phyloP scores from a whole-genome alignment of 441 rosid genomes.

The Adansonia grandidieri region DNA sequence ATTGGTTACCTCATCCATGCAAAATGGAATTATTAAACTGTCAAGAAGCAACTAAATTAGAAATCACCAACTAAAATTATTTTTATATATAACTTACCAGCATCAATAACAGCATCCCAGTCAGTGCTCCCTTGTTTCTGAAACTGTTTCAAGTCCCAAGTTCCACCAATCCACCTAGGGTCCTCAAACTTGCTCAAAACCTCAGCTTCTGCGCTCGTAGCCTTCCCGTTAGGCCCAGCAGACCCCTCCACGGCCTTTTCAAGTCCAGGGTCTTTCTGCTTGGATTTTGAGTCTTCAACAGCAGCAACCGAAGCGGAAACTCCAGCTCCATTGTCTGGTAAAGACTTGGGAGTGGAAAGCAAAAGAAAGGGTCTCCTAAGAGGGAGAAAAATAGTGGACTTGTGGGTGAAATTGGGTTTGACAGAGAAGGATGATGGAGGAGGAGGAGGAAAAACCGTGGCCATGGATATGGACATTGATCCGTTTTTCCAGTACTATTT shows the following conservation, averaged over 20 bases:
- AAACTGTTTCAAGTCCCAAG: slow-evolving; percentile 87
- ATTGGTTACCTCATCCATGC: background rate
- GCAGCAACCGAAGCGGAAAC: slow-evolving; percentile 39
- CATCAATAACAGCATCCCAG: slow-evolving; percentile 93
- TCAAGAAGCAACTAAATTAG: background rate
- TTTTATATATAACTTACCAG: slow-evolving; percentile 52
- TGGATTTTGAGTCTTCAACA: slow-evolving; percentile 36
- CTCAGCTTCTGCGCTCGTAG: slow-evolving; percentile 31
- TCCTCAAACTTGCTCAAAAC: slow-evolving; percentile 54
- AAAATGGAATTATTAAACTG: background rate
- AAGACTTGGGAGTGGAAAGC: slow-evolving; percentile 34
- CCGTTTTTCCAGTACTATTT: background rate
- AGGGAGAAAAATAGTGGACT: slow-evolving; percentile 27
- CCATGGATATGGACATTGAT: slow-evolving; percentile 51
- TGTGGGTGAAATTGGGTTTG: slow-evolving; percentile 39
- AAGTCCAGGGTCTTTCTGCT: slow-evolving; percentile 25
- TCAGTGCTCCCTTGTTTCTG: slow-evolving; percentile 61
- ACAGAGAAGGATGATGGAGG: slow-evolving; percentile 33
- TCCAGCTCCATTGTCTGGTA: slow-evolving; percentile 51
- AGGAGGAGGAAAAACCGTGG: slow-evolving; percentile 45
- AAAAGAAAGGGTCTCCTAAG: slow-evolving; percentile 29
- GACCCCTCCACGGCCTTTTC: slow-evolving; percentile 24
- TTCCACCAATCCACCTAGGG: slow-evolving; percentile 74
- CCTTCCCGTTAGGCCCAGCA: slow-evolving; percentile 43
- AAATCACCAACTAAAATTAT: background rate